A percentile compares a stretch with the other conserved stretches of the same genome.
These are phyloP conservation scores for Monoraphidium neglectum DNA, from an alignment of 139 green algal genomes.

Conservation along the genomic window DNA sequence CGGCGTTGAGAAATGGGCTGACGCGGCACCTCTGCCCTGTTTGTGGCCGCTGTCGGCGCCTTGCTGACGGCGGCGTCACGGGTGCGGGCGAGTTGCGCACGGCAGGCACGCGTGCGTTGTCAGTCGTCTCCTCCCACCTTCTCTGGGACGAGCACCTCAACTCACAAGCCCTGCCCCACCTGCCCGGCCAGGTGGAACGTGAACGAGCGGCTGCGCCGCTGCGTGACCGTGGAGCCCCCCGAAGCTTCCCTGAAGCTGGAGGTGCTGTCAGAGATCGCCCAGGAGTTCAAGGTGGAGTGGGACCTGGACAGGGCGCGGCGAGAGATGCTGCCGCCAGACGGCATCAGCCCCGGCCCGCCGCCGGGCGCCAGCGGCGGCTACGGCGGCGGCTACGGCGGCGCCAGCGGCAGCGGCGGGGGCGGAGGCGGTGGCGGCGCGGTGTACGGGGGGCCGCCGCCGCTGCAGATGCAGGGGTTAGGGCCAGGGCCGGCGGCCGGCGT, in stretches of 20 bases:
- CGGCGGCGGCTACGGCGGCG: neutral
- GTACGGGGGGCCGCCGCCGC: neutral
- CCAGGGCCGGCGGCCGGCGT: no score
- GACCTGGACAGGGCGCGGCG: constrained; percentile 36
- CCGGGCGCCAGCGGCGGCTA: neutral
- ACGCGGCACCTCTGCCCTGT: no score
- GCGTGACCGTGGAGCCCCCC: constrained; percentile 54
- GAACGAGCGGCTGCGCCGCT: constrained; percentile 53
- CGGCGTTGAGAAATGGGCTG: no score
- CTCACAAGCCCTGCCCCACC: no score
- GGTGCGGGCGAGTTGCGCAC: no score
- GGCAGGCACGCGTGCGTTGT: no score
- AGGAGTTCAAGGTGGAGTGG: constrained; percentile 55
- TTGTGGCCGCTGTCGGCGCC: no score
- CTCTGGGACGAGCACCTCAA: no score
- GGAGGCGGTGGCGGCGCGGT: neutral
- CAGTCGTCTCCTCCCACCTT: no score
- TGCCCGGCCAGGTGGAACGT: constrained; percentile 40
- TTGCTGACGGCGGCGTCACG: no score
- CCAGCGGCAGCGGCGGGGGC: neutral
- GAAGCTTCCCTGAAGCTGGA: constrained; percentile 46
- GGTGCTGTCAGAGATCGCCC: constrained; percentile 50
- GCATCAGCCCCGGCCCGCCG: neutral
- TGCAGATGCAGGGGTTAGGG: no score
- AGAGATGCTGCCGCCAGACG: constrained; percentile 43